Evolutionary conservation across 345 rosid genomes (phyloP), one percentile per base, ranked within the genome.

Genomic region (Litchi chinensis): DNA sequence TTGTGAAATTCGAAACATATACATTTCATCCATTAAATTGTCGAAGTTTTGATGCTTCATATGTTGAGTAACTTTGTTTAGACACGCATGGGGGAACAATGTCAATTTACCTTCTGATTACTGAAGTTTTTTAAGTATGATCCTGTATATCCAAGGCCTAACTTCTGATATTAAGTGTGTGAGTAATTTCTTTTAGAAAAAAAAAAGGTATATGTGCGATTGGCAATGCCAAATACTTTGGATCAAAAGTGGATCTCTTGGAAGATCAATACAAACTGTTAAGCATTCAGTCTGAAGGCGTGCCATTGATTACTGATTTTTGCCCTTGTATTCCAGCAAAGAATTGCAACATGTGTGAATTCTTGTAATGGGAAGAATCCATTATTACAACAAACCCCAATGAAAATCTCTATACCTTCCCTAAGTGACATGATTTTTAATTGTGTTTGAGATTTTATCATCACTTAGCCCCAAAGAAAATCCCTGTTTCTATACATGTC

Each of bases 1-100:
- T 6, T 75, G 28, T 48, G 10, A 75, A 48, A 40, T 73, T 1
- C 6, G 19, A 59, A 43, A 74, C 9, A 4, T 74, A 54, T 5
- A 52, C 18, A n/a, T 52, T 24, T 22, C 5, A 1, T 21, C 13
- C n/a, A 12, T 32, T 73, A 24, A 56, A 19, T 0, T 60, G 65
- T 72, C 3, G 1, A 32, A 56, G 26, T 73, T 62, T 12, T n/a
- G 68, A 73, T 73, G 50, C 75, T 60, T 60, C 22, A 73, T 74
- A 28, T 48, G 43, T 64, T 26, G 16, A 46, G 62, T 46, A 26
- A 26, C 43, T 15, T 48, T 21, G 26, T 60, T 21, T 60, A 19
- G 65, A 8, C 65, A 60, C 11, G 21, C 4, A 5, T 52, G 57
- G 57, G 15, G n/a, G 19, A 52, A 13, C 19, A 0, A 52, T 52